Percentiles rank a stretch among this genome's conserved stretches.
Evolutionary conservation across 805 yeast genomes (phyloP).

Genomic region (Saccharomyces mikatae): DNA sequence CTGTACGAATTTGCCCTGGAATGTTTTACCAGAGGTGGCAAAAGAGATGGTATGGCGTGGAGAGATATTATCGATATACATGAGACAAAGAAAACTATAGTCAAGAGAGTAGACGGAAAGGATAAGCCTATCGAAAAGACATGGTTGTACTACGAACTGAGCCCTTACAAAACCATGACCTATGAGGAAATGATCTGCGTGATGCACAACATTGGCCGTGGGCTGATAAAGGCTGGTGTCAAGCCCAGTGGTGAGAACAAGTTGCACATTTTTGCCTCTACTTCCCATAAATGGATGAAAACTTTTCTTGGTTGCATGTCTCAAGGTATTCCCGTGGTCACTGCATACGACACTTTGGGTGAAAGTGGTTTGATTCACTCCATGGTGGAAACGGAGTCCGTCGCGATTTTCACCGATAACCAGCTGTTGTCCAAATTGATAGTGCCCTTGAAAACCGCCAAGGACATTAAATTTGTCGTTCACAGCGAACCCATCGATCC

Average conservation of each 20-base stretch:
- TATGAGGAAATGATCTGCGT: conserved; percentile 47
- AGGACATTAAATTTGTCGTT: conserved; percentile 56
- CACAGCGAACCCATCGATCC: conserved; percentile 56
- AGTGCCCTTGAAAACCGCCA: conserved; percentile 63
- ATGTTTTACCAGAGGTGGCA: conserved; percentile 48
- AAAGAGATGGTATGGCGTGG: conserved; percentile 59
- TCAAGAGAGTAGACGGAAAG: conserved; percentile 73
- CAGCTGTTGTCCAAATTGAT: conserved; percentile 56
- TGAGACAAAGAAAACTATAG: conserved; percentile 64
- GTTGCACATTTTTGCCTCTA: conserved; percentile 78
- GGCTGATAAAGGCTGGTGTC: conserved; percentile 67
- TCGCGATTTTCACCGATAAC: conserved; percentile 78
- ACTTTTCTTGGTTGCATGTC: conserved; percentile 69
- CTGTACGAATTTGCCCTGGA: conserved; percentile 64
- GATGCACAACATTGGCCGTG: conserved; percentile 57
- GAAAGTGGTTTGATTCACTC: conserved; percentile 84
- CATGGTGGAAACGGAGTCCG: conserved; percentile 69
- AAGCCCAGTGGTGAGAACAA: conserved; percentile 50
- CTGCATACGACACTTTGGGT: conserved; percentile 96
- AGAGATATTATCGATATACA: conserved; percentile 70
- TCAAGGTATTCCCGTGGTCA: conserved; percentile 78
- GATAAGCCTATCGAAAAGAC: conserved; percentile 65
- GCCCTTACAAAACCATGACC: conserved; percentile 59
- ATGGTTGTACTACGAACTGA: conserved; percentile 78
- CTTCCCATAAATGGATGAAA: conserved; percentile 91